Conservation (phyloP, 352 stramenopile species). For the Phytophthora pisi region DNA sequence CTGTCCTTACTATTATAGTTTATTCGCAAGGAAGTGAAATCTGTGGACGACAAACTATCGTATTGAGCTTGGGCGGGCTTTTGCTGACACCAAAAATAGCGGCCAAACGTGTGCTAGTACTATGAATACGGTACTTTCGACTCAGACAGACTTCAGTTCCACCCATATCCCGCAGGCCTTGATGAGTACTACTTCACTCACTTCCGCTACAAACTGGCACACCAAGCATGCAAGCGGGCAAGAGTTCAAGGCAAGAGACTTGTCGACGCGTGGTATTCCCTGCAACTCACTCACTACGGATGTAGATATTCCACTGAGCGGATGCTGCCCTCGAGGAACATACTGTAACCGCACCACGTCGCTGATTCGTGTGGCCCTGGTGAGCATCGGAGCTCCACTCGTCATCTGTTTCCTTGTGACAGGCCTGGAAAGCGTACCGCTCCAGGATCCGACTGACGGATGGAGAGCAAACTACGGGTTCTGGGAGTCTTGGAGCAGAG, state of each 20-base stretch:
- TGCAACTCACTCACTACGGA: conserved; percentile 19
- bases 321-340: conserved; percentile 22
- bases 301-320: conserved; percentile 19
- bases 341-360: conserved; percentile 4
- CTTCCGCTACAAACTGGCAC: neutral
- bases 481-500: neutral
- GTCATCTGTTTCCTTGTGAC: neutral
- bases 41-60: too few relatives aligned
- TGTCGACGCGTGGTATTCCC: conserved; percentile 3
- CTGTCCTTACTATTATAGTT: too few relatives aligned
- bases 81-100: too few relatives aligned
- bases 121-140: too few relatives aligned
- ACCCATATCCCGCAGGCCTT: too few relatives aligned
- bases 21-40: too few relatives aligned
- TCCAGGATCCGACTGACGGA: conserved; percentile 5
- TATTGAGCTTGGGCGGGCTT: too few relatives aligned
- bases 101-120: too few relatives aligned
- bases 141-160: too few relatives aligned
- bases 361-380: neutral
- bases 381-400: conserved; percentile 1
- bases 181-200: neutral
- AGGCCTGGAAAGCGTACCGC: conserved; percentile 8
- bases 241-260: neutral
- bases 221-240: neutral
- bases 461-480: conserved; percentile 15